Evolutionary conservation across 2,329 filamentous ascomycete species (phyloP), one percentile per base, ranked within the genome.

Genomic region (Coleophoma eucalyptorum): DNA sequence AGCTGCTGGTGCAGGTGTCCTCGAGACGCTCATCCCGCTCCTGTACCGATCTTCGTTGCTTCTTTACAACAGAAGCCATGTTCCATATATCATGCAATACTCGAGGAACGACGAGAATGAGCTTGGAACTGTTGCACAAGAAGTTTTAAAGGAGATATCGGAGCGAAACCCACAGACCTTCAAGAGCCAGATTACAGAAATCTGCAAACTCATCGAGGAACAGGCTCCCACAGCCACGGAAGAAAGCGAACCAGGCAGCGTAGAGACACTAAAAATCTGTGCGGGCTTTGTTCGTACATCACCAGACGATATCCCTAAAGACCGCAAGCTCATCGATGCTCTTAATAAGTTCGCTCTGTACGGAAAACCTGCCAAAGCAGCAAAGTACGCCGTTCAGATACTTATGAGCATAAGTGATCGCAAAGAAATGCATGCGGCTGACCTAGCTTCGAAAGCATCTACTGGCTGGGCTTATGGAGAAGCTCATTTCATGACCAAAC

Each of bases 361-460:
- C 62, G 93, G 93, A 19, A 80, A 80, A 20, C 93, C 92, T 2
- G 81, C 89, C 11, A 86, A 86, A 65, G 89, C 90, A 8, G 90
- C 93, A 19, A 99, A 99, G 69, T 91, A 97, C 71, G 94, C 94
- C 0, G 84, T 97, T 45, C 92, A 90, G 26, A 91, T 99, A 57
- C 77, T 99, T 49, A 83, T 96, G 69, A 85, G 89, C 34, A 57
- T 56, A 10, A 76, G 84, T 19, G 84, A 92, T 46, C 83, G 83
- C 59, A 94, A 90, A 67, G 87, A 92, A 63, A 87, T 95, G 72
- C 89, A 90, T 53, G 89, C 90, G 7, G 91, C 87, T 48, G 91
- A 95, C 59, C 78, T 99, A 11, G 70, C 97, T 7, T 81, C 86
- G 50, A 88, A 86, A 65, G 86, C 86, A 52, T 81, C 89, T 57